A percentile compares a stretch with the other conserved stretches of the same genome.
Evolutionary conservation across 2,329 filamentous ascomycete genomes (phyloP).

Genomic region (Monilinia fructigena): DNA sequence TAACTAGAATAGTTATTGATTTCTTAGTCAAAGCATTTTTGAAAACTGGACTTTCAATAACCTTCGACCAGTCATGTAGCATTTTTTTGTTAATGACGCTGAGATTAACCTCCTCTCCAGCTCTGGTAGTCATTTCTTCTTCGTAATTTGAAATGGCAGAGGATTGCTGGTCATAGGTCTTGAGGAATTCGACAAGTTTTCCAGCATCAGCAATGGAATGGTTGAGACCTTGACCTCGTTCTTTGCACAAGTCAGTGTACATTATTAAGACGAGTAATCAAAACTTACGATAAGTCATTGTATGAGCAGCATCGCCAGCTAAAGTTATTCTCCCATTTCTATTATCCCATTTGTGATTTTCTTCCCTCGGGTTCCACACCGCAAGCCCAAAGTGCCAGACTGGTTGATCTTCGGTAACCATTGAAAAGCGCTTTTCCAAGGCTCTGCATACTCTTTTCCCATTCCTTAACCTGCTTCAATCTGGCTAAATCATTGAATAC

Average conservation of each 20-base stretch:
- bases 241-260: constrained; percentile 39
- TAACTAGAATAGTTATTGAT: neutral
- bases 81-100: constrained; percentile 47
- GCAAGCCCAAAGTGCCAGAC: constrained; percentile 38
- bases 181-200: constrained; percentile 39
- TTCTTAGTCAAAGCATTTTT: constrained; percentile 22
- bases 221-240: constrained; percentile 51
- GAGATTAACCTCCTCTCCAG: constrained; percentile 46
- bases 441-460: constrained; percentile 44
- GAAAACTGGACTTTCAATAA: constrained; percentile 39
- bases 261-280: neutral
- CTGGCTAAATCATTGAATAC: constrained; percentile 42
- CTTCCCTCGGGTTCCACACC: constrained; percentile 40
- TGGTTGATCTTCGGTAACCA: constrained; percentile 39
- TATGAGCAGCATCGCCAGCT: constrained; percentile 42
- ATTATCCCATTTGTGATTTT: constrained; percentile 40
- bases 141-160: constrained; percentile 45
- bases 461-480: constrained; percentile 45
- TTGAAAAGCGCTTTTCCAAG: constrained; percentile 45
- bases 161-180: constrained; percentile 30
- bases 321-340: constrained; percentile 39
- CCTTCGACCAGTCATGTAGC: constrained; percentile 46
- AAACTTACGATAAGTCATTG: constrained; percentile 41
- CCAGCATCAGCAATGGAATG: constrained; percentile 47
- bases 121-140: constrained; percentile 47